Percentiles rank a stretch among this genome's conserved stretches.
Conservation (phyloP, 768 basidiomycete genomes). For the Rhodosporidiobolus sp. region DNA sequence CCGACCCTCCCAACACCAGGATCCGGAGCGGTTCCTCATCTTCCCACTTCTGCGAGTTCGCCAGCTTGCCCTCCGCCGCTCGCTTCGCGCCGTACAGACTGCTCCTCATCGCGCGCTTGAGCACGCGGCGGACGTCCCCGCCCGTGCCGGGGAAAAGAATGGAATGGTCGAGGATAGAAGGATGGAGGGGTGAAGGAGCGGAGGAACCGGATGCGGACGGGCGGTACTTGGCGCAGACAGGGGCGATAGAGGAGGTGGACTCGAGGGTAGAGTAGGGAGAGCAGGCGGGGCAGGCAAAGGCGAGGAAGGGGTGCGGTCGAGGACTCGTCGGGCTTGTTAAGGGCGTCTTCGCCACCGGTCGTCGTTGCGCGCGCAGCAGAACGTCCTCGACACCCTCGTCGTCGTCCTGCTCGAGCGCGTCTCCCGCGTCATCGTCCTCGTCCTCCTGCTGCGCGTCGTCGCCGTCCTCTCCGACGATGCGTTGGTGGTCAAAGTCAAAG, state of each 20-base stretch:
- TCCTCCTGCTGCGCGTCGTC: neutral
- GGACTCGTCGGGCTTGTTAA: neutral
- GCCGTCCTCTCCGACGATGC: neutral
- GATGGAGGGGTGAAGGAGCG: neutral
- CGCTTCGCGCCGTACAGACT: conserved; percentile 24
- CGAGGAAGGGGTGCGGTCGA: conserved; percentile 11
- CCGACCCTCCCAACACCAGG: conserved; percentile 32
- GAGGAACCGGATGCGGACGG: neutral
- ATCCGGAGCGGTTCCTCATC: conserved; percentile 39
- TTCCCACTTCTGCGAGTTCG: neutral
- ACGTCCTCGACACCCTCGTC: neutral
- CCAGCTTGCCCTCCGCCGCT: neutral
- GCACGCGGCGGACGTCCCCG: conserved; percentile 21
- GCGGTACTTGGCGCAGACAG: conserved; percentile 15
- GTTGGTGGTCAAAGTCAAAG: conserved; percentile 30
- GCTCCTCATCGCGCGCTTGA: conserved; percentile 31
- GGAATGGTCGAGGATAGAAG: conserved; percentile 25
- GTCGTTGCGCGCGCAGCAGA: neutral
- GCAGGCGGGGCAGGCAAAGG: conserved; percentile 12
- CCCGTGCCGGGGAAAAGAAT: conserved; percentile 31
- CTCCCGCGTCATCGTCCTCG: neutral
- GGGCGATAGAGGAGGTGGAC: neutral
- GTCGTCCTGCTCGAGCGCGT: neutral
- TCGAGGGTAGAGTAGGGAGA: neutral
- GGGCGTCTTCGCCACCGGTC: neutral